Evolutionary conservation across 768 basidiomycete species (phyloP).

Genomic region (Tylopilus felleus): DNA sequence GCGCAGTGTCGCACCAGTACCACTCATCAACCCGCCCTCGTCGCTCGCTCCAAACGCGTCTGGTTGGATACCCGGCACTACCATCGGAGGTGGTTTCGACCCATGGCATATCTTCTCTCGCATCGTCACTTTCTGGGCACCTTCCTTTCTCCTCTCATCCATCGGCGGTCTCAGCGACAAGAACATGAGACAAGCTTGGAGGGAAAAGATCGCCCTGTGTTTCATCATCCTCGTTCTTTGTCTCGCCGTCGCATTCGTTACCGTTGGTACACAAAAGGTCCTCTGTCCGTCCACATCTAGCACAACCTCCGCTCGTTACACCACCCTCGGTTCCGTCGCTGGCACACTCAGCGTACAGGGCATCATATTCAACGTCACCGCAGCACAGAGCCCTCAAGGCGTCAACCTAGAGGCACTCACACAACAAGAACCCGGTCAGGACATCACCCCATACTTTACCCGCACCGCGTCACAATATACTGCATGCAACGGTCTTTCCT

Average conservation of each 20-base stretch:
- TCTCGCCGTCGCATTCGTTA: conserved; percentile 80
- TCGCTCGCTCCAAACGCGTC: conserved; percentile 37
- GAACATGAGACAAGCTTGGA: conserved; percentile 85
- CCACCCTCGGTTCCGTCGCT: conserved; percentile 51
- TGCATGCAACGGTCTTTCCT: conserved; percentile 58
- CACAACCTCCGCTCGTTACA: conserved; percentile 42
- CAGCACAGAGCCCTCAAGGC: conserved; percentile 40
- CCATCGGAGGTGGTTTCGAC: conserved; percentile 34
- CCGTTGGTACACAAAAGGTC: conserved; percentile 90
- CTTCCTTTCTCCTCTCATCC: conserved; percentile 66
- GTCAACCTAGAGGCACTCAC: conserved; percentile 61
- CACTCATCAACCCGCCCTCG: conserved; percentile 83
- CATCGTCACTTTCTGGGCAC: conserved; percentile 89
- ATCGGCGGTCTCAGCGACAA: conserved; percentile 80
- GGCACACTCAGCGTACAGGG: conserved; percentile 79
- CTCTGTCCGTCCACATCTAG: conserved; percentile 69
- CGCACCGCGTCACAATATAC: conserved; percentile 65
- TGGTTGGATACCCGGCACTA: conserved; percentile 36
- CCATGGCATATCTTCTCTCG: conserved; percentile 82
- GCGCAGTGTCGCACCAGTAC: conserved; percentile 88
- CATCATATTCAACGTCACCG: conserved; percentile 67
- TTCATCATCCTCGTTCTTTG: conserved; percentile 81
- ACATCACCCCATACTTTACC: conserved; percentile 85
- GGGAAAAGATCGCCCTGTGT: conserved; percentile 94
- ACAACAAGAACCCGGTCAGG: conserved; percentile 64